These are phyloP conservation scores for Anaeramoeba flamelloides DNA, from an alignment of 78 protist species.

Conservation along the genomic window DNA sequence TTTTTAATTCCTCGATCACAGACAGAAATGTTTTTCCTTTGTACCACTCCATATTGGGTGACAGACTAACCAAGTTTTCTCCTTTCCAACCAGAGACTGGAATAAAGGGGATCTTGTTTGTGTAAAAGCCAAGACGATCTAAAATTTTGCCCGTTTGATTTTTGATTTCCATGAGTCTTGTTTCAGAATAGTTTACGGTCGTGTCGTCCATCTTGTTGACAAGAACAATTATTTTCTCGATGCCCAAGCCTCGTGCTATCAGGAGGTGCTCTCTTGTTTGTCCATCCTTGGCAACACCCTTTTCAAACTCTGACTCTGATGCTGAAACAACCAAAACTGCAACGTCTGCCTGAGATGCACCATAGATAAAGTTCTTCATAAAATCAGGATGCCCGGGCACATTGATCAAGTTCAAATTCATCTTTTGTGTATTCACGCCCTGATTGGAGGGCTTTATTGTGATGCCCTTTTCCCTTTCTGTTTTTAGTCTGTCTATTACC, in stretches of 20 bases:
- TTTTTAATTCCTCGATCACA: conserved; percentile 31
- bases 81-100: conserved; percentile 92
- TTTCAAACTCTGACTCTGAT: conserved; percentile 64
- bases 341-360: conserved; percentile 77
- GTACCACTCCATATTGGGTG: conserved; percentile 73
- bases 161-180: conserved; percentile 68
- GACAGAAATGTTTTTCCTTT: conserved; percentile 65
- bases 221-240: conserved; percentile 59
- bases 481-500: conserved; percentile 59
- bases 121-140: conserved; percentile 48
- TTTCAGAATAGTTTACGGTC: conserved; percentile 53
- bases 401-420: conserved; percentile 69
- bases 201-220: conserved; percentile 80
- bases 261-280: conserved; percentile 82
- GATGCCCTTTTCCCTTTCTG: conserved; percentile 1
- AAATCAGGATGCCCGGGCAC: conserved; percentile 97
- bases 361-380: conserved; percentile 73
- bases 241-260: conserved; percentile 64
- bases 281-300: conserved; percentile 57
- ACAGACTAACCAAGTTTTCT: conserved; percentile 79
- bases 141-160: conserved; percentile 44
- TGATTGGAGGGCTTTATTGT: neutral
- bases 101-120: conserved; percentile 26
- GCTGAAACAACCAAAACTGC: conserved; percentile 75
- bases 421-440: neutral